A percentile compares a stretch with the other conserved stretches of the same genome.
Evolutionary conservation across 1,139 yeast genomes (phyloP).

Genomic region (Candida tetrigidarum): DNA sequence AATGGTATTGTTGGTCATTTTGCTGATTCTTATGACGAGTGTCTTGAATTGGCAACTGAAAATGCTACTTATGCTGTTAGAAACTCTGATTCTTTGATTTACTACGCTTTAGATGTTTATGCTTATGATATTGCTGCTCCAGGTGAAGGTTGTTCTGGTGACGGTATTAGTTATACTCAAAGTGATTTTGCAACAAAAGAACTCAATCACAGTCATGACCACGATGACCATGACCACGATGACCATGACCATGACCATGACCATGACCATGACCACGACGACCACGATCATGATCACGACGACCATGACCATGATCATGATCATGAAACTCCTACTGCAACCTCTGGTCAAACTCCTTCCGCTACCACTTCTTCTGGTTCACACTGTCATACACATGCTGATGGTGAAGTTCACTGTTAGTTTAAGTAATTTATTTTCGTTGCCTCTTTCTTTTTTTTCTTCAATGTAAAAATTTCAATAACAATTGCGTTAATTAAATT

Average conservation of each 20-base stretch:
- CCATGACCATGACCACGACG: slow-evolving; percentile 4
- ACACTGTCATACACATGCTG: slow-evolving; percentile 25
- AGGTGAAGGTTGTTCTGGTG: slow-evolving; percentile 25
- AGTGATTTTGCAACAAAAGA: neutral
- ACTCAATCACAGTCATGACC: slow-evolving; percentile 1
- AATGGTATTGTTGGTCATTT: slow-evolving; percentile 23
- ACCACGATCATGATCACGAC: slow-evolving; percentile 6
- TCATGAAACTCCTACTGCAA: slow-evolving; percentile 7
- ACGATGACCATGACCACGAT: slow-evolving; percentile 7
- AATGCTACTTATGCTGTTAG: slow-evolving; percentile 19
- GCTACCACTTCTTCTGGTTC: slow-evolving; percentile 10
- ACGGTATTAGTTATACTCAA: neutral
- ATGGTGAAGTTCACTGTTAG: slow-evolving; percentile 24
- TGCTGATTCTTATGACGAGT: slow-evolving; percentile 25
- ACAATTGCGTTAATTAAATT: too few species aligned
- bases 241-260: slow-evolving; percentile 3
- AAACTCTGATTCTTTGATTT: slow-evolving; percentile 23
- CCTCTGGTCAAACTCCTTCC: slow-evolving; percentile 10
- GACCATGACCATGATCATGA: slow-evolving; percentile 8
- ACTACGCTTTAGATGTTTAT: slow-evolving; percentile 26
- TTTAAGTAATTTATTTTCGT: too few species aligned
- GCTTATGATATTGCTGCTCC: slow-evolving; percentile 27
- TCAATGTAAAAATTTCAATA: neutral
- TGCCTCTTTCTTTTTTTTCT: neutral
- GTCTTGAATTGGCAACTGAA: slow-evolving; percentile 23